Base-by-base conservation (phyloP, 1,284 basidiomycete genomes). In the Filobasidium uniguttulatum region DNA sequence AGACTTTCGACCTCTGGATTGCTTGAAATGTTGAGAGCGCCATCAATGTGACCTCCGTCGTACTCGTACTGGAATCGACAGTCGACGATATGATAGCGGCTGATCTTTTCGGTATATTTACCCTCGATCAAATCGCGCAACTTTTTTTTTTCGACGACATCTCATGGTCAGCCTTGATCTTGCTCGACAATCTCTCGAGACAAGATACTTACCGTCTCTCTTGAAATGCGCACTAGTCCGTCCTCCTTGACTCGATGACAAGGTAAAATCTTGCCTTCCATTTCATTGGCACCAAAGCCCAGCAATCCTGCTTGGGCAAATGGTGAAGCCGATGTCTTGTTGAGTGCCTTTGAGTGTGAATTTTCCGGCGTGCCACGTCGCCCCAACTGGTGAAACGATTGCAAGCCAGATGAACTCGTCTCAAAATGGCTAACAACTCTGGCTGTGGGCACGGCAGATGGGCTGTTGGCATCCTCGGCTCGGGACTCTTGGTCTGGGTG, bases 31-130 rank as follows among this genome's bases (percentile, higher is more conserved):
- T 97, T 97, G 67, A 91, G 75, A 2, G 94, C 91, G 15, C 89
- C 85, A 3, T 78, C 78, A 55, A 98, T 81, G 70, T 98, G 93
- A 0, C 93, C 94, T 10, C 93, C 93, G 44, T 78, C 75, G 66
- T 83, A 96, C 71, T 99, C 94, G 64, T 96, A 99, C 57, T 89
- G 87, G 67, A 98, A 99, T 25, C 93, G 85, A 67, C 94, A 98
- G 71, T 99, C 93, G 61, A 99, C 82, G 49, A 99, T 71, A 55
- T 83, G 76, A 65, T 75, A 91, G 41, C 78, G 74, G 35, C 75
- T 73, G 55, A 91, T 79, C 56, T 76, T 70, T 25, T 74, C 62
- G 48, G 78, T 68, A 64, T 78, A 94, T 54, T 70, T 71, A 25
- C 90, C 88, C 48, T 80, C 77, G 33, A 94, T 68, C 15, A 94